phyloP scores from a whole-genome alignment of 2,329 filamentous ascomycete species.

The Exophiala alcalophila region DNA sequence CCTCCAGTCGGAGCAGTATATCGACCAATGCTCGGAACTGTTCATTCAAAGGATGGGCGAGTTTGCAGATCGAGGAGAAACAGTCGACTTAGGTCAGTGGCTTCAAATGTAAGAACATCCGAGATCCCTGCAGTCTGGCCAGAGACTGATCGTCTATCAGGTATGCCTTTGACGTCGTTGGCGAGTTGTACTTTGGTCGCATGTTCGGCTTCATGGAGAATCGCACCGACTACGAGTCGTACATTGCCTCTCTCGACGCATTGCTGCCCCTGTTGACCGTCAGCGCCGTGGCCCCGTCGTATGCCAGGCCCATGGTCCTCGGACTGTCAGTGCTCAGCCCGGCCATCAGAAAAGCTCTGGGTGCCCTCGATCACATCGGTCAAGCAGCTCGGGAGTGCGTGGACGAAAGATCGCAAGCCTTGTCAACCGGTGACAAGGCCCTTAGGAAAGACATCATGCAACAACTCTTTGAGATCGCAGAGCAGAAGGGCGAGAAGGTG shows the following conservation, averaged over 20 bases:
- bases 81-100: conserved; percentile 32
- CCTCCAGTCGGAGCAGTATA: conserved; percentile 32
- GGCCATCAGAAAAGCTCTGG: conserved; percentile 30
- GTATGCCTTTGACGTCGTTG: conserved; percentile 46
- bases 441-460: conserved; percentile 32
- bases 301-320: conserved; percentile 34
- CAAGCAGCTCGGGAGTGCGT: conserved; percentile 31
- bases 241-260: conserved; percentile 38
- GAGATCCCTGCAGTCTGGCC: neutral
- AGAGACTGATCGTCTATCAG: conserved; percentile 23
- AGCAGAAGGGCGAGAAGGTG: conserved; percentile 33
- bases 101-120: conserved; percentile 30
- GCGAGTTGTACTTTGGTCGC: conserved; percentile 41
- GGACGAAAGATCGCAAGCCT: conserved; percentile 29
- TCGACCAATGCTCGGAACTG: conserved; percentile 32
- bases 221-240: conserved; percentile 39
- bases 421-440: conserved; percentile 21
- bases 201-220: conserved; percentile 44
- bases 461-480: conserved; percentile 33
- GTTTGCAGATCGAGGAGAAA: conserved; percentile 17
- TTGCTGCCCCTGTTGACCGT: conserved; percentile 35
- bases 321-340: conserved; percentile 29
- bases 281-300: conserved; percentile 34
- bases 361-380: conserved; percentile 32
- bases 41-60: conserved; percentile 27